Base-by-base conservation (phyloP, 2,329 filamentous ascomycete species). In the Laburnicola sp. region DNA sequence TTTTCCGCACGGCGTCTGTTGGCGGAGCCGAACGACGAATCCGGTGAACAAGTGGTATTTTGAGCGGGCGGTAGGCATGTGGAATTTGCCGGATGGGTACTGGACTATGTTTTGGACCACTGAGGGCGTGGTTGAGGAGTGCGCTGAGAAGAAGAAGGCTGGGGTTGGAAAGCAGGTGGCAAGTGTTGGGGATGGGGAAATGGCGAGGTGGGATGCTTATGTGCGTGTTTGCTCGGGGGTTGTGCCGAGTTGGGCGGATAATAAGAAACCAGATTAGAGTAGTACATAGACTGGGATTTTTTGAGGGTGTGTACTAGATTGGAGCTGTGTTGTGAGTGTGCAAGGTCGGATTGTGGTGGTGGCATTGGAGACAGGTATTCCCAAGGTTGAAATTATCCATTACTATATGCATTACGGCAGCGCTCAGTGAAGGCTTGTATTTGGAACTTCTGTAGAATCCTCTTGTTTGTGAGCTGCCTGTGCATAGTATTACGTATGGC, bases 31-130 rank as follows among this genome's bases (percentile, higher is more conserved):
- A 45, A 88, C 87, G 66, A 85, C 92, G 68, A 97, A 99, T 67
- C 93, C 92, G 0, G 94, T 99, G 3, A 99, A 99, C 69, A 97
- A 97, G 70, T 99, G 94, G 94, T 99, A 99, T 72, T 97, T 97
- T 74, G 94, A 99, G 74, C 82, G 94, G 41, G 90, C 89, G 2
- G 78, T 83, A 41, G 94, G 94, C 0, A 92, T 86, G 2, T 88
- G 86, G 81, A 94, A 95, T 75, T 75, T 99, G 32, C 80, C 82
- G 0, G 85, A 83, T n/a, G 89, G 83, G 39, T 87, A 92, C 61
- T 99, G 94, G 94, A 91, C 91, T 3, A 97, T 97, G 91, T 99
- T 99, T 68, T 99, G 94, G 92, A 99, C 94, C 1, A 94, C 88
- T 1, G 80, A 83, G 0, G 43, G 43, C n/a, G 43, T 45, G 5